Evolutionary conservation across 1,284 basidiomycete genomes (phyloP).

Genomic region (Microbotryum scabiosae): DNA sequence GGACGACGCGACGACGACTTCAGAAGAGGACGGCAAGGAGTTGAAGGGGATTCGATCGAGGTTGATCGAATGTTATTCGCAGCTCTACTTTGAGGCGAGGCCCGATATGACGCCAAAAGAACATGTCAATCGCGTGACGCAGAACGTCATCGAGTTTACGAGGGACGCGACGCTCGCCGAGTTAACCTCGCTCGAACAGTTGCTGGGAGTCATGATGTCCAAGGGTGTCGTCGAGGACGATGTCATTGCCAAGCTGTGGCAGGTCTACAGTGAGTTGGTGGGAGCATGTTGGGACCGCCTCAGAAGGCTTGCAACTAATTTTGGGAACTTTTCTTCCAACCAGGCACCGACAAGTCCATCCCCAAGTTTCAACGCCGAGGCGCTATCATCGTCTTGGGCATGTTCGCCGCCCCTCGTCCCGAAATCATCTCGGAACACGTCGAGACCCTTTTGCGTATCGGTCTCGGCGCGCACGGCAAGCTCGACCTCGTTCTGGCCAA

Average conservation of each 20-base stretch:
- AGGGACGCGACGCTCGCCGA: slow-evolving; percentile 89
- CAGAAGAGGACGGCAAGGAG: slow-evolving; percentile 63
- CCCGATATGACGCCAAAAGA: slow-evolving; percentile 59
- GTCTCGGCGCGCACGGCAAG: slow-evolving; percentile 77
- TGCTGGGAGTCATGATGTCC: slow-evolving; percentile 89
- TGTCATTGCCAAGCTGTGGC: slow-evolving; percentile 86
- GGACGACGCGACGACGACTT: slow-evolving; percentile 75
- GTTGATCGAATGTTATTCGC: slow-evolving; percentile 81
- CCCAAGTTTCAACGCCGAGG: slow-evolving; percentile 79
- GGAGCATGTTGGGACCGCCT: not conserved
- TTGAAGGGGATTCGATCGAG: slow-evolving; percentile 79
- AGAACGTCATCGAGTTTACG: slow-evolving; percentile 96
- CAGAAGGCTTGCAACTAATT: not conserved
- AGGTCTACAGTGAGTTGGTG: slow-evolving; percentile 72
- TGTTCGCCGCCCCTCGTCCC: slow-evolving; percentile 80
- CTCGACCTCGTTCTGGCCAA: slow-evolving; percentile 83
- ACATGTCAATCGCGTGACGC: slow-evolving; percentile 88
- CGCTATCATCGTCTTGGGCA: slow-evolving; percentile 88
- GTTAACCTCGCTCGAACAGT: slow-evolving; percentile 88
- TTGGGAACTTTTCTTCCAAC: not conserved
- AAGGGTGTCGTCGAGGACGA: slow-evolving; percentile 70
- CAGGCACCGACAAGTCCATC: slow-evolving; percentile 63
- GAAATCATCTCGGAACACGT: slow-evolving; percentile 80
- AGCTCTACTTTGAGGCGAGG: slow-evolving; percentile 78
- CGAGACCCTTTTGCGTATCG: slow-evolving; percentile 75